Percentiles rank a stretch among this genome's conserved stretches.
Conservation (phyloP, 495 filamentous ascomycete species). For the Xylaria sp. region DNA sequence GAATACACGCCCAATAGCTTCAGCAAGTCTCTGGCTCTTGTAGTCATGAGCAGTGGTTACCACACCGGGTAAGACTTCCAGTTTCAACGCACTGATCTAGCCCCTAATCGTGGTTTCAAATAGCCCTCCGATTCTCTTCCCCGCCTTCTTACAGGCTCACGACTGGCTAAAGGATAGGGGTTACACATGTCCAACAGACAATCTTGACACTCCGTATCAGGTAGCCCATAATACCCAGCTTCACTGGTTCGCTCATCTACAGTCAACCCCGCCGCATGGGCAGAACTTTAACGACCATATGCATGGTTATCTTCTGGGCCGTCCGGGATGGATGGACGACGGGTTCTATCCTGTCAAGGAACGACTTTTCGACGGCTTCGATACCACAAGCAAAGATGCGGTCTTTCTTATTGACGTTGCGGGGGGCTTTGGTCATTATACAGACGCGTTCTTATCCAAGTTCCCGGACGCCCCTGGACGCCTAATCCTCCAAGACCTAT, state of each 20-base stretch:
- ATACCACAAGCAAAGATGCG: conserved; percentile 8
- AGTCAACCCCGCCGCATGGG: neutral
- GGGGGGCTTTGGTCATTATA: conserved; percentile 59
- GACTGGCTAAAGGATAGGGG: conserved; percentile 24
- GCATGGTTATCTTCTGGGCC: conserved; percentile 52
- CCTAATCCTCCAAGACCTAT: conserved; percentile 58
- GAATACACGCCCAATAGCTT: conserved; percentile 53
- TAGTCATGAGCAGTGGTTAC: conserved; percentile 46
- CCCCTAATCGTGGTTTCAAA: no score
- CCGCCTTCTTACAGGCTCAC: conserved; percentile 3
- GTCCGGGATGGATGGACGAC: conserved; percentile 55
- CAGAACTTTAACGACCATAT: conserved; percentile 56
- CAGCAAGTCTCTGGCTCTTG: conserved; percentile 41
- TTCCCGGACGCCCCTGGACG: conserved; percentile 50
- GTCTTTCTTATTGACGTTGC: conserved; percentile 32
- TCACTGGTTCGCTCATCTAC: conserved; percentile 43
- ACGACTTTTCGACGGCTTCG: conserved; percentile 36
- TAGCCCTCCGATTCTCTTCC: conserved; percentile 6
- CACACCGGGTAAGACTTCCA: conserved; percentile 22
- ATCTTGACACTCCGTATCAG: conserved; percentile 35
- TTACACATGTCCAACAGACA: conserved; percentile 33
- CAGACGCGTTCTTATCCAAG: conserved; percentile 50
- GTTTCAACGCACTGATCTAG: neutral
- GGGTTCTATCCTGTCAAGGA: conserved; percentile 54
- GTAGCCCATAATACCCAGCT: conserved; percentile 38